These are phyloP conservation scores for Discostella stelligeroides DNA, from an alignment of 108 stramenopile species.

Conservation along the genomic window DNA sequence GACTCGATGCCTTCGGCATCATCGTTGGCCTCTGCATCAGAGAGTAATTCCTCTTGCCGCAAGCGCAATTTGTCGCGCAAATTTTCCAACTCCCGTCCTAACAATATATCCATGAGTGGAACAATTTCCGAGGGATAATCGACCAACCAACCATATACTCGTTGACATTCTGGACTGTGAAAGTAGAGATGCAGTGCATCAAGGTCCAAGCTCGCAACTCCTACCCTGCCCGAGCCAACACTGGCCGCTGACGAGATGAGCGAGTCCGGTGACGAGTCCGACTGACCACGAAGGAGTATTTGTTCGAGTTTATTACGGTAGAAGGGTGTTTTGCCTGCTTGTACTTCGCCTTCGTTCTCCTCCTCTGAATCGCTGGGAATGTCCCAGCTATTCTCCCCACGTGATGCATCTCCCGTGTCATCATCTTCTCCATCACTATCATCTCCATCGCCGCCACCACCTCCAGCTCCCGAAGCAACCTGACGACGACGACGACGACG, in stretches of 20 bases:
- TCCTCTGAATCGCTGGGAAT: conserved; percentile 27
- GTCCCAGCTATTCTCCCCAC: conserved; percentile 21
- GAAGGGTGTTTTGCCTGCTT: conserved; percentile 40
- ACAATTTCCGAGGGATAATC: conserved; percentile 95
- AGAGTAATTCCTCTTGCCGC: conserved; percentile 30
- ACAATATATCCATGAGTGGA: conserved; percentile 93
- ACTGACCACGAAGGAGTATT: conserved; percentile 36
- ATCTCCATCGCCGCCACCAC: conserved; percentile 20
- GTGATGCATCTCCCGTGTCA: conserved; percentile 18
- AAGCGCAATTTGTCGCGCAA: conserved; percentile 39
- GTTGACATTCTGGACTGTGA: conserved; percentile 78
- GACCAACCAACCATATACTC: conserved; percentile 92
- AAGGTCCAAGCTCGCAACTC: conserved; percentile 79
- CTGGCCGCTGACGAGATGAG: conserved; percentile 30
- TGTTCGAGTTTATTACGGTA: conserved; percentile 30
- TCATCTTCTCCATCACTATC: conserved; percentile 29
- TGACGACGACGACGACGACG: background rate
- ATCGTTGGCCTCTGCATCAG: conserved; percentile 42
- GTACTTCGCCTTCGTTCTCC: conserved; percentile 25
- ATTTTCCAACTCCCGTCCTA: conserved; percentile 67
- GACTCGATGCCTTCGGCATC: conserved; percentile 26
- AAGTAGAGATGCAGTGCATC: conserved; percentile 92
- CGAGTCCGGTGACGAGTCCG: conserved; percentile 31
- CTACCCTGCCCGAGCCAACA: conserved; percentile 29
- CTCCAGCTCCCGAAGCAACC: conserved; percentile 17